Evolutionary conservation across 768 basidiomycete genomes (phyloP).

Genomic region (Kwoniella bestiolae): DNA sequence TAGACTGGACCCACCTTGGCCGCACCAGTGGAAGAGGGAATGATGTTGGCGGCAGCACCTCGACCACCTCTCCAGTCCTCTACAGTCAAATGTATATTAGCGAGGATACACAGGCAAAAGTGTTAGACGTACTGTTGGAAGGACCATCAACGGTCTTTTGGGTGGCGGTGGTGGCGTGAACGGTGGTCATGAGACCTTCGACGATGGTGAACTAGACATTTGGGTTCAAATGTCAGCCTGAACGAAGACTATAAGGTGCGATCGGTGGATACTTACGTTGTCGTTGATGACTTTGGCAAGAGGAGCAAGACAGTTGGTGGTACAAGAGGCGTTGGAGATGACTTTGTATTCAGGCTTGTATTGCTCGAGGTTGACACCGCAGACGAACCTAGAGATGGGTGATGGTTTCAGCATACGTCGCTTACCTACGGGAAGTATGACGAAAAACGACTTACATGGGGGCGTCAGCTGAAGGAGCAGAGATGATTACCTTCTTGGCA

Average conservation of each 20-base stretch:
- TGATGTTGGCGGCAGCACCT: slow-evolving; percentile 96
- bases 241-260: neutral
- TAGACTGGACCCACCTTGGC: slow-evolving; percentile 66
- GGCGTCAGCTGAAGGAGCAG: slow-evolving; percentile 76
- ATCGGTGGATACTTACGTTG: slow-evolving; percentile 61
- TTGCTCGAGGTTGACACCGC: slow-evolving; percentile 83
- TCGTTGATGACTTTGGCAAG: slow-evolving; percentile 98
- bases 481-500: slow-evolving; percentile 99
- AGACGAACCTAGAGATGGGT: slow-evolving; percentile 49
- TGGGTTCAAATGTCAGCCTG: neutral
- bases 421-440: too few relatives aligned
- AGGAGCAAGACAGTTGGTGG: slow-evolving; percentile 99
- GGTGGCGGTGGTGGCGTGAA: slow-evolving; percentile 94
- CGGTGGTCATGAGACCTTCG: slow-evolving; percentile 98
- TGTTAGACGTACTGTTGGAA: slow-evolving; percentile 65
- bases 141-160: slow-evolving; percentile 71
- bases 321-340: slow-evolving; percentile 97
- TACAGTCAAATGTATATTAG: slow-evolving; percentile 3
- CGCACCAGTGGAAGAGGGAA: slow-evolving; percentile 97
- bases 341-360: slow-evolving; percentile 90
- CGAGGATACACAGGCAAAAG: neutral
- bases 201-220: slow-evolving; percentile 72
- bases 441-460: slow-evolving; percentile 52
- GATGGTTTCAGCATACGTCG: neutral
- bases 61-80: slow-evolving; percentile 63